Conservation (phyloP, 2,329 filamentous ascomycete species). For the Calycina herbarum region DNA sequence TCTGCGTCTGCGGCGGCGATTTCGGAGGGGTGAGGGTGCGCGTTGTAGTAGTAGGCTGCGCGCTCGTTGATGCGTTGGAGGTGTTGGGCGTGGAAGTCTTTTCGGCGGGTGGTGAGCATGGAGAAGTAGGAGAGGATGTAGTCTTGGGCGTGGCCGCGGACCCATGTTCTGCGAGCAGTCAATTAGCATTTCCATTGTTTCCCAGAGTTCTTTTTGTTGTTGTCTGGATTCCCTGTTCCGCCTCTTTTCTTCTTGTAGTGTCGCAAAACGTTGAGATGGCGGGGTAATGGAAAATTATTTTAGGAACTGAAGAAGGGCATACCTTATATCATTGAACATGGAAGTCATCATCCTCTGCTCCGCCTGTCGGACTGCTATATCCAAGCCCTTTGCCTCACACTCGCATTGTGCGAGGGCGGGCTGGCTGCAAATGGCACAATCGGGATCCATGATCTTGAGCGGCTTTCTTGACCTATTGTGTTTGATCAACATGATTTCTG, state of each 20-base stretch:
- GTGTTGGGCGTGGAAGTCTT: constrained; percentile 54
- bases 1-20: constrained; percentile 63
- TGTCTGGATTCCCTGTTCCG: too few relatives aligned
- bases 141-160: constrained; percentile 64
- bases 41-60: constrained; percentile 58
- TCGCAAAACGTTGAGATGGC: neutral
- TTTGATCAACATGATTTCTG: constrained; percentile 35
- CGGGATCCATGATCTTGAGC: constrained; percentile 65
- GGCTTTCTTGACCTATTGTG: constrained; percentile 36
- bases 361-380: constrained; percentile 62
- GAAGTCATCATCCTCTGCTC: constrained; percentile 64
- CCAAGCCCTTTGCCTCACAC: constrained; percentile 65
- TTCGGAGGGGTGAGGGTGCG: constrained; percentile 59
- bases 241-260: neutral
- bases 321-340: constrained; percentile 65
- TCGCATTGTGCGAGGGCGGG: constrained; percentile 60
- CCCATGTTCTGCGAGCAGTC: constrained; percentile 54
- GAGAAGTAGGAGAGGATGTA: constrained; percentile 67
- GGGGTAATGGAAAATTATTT: neutral
- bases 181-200: neutral
- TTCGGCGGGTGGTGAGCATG: constrained; percentile 60
- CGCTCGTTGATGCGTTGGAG: constrained; percentile 56
- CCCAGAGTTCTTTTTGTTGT: too few relatives aligned
- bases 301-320: constrained; percentile 29
- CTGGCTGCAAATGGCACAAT: constrained; percentile 66